Evolutionary conservation across 208 protist species (phyloP), one percentile per base, ranked within the genome.

Genomic region (Leishmania lainsoni): DNA sequence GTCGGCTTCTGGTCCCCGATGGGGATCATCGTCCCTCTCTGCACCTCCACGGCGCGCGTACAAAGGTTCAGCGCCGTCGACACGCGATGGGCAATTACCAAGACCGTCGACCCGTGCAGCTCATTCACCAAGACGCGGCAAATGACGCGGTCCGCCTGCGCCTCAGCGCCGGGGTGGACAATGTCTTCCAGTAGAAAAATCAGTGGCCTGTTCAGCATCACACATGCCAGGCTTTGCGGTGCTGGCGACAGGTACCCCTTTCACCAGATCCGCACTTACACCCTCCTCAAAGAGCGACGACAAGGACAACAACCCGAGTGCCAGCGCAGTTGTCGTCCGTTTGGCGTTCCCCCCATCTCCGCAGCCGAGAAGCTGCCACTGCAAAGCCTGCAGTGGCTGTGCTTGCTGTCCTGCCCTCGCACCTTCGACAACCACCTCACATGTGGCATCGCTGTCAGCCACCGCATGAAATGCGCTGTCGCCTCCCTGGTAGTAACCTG

Each of bases 181-280:
- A 86, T 70, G 86, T 99, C 98, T 83, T 99, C 99, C 48, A 99
- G 81, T 22, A 99, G 91, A 14, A 99, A 61, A 10, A 99, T 88
- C 66, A 87, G 89, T 20, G 97, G 86, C 68, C 77, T 66, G 63
- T 91, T 92, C 22, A 99, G 86, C 10, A 99, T 70, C 3, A 98
- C 98, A 58, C 98, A 89, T 20, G 22, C 0, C 42, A 26, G 26
- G 59, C 12, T 5, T 32, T 42, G 20, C 75, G 73, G n/a, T 74
- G 72, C 65, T 58, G 74, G 63, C 22, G 2, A 65, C 74, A 6
- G 81, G 81, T 26, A 80, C 52, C 29, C 35, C 65, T 49, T 71
- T 79, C 32, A 80, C 81, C 42, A 84, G 49, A 17, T 54, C 81
- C 49, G 20, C 26, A 32, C 66, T 76, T 45, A 76, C 49, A n/a